A percentile compares a stretch with the other conserved stretches of the same genome.
phyloP scores from a whole-genome alignment of 805 yeast genomes.

The Ogataea trehaloabstinens region DNA sequence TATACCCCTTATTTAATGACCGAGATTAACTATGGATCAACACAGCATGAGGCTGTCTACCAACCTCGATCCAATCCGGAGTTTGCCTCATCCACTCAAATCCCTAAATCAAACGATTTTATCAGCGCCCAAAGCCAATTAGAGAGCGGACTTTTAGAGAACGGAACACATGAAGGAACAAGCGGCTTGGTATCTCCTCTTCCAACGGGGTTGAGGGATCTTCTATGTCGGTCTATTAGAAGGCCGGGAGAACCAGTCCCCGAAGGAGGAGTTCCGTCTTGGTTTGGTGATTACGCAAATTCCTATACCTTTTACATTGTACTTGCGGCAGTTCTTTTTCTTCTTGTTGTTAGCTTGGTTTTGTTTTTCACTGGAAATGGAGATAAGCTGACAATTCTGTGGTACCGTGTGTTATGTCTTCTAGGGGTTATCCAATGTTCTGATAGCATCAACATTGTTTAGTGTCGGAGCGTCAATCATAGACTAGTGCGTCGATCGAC shows the following conservation, averaged over 20 bases:
- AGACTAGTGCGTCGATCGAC: conserved; percentile 9
- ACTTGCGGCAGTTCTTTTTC: conserved; percentile 1
- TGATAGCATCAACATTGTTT: not conserved
- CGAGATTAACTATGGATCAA: not conserved
- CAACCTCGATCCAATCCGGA: not conserved
- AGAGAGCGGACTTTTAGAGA: not conserved
- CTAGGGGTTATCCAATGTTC: conserved; percentile 16
- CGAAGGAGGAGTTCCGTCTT: conserved; percentile 8
- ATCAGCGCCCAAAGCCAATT: not conserved
- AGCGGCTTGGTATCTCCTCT: not conserved
- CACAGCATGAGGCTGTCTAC: not conserved
- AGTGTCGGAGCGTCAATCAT: not conserved
- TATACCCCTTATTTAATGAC: no score
- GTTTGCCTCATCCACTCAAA: not conserved
- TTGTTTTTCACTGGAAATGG: conserved; percentile 15
- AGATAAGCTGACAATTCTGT: conserved; percentile 10
- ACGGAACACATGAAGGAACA: not conserved
- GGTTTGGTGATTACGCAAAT: conserved; percentile 8
- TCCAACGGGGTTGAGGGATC: not conserved
- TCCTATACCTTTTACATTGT: conserved; percentile 10
- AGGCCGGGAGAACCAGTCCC: not conserved
- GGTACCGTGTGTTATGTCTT: conserved; percentile 21
- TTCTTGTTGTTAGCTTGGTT: conserved; percentile 11
- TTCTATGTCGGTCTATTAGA: not conserved
- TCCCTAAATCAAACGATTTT: not conserved